These are phyloP conservation scores for Helicostylum pulchrum DNA, from an alignment of 192 early-diverging fungal genomes.

Conservation along the genomic window DNA sequence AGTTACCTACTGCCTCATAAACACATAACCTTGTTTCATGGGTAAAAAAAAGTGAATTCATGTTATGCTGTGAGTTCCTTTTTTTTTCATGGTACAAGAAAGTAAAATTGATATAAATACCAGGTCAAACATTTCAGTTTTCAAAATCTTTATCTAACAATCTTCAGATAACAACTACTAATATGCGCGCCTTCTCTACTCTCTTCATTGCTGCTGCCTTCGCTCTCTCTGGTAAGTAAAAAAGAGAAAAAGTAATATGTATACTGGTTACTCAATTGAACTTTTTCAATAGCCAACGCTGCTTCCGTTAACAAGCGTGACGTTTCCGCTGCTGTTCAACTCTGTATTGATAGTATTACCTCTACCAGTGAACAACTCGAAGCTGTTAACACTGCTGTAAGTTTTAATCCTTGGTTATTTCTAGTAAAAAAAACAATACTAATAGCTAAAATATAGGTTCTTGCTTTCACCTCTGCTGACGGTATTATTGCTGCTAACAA, in stretches of 20 bases:
- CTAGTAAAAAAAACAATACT: not conserved
- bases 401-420: not conserved
- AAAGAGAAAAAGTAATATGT: not conserved
- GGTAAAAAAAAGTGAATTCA: no score
- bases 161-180: not conserved
- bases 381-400: not conserved
- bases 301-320: constrained; percentile 10
- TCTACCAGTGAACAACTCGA: not conserved
- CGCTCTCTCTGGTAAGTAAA: constrained; percentile 4
- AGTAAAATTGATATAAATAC: no score
- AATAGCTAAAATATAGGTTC: constrained; percentile 9
- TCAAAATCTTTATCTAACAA: no score
- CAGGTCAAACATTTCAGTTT: no score
- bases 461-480: not conserved
- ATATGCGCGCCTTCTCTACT: constrained; percentile 7
- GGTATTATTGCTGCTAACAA: constrained; percentile 4
- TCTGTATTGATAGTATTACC: not conserved
- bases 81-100: no score
- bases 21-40: no score
- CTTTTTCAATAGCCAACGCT: constrained; percentile 2
- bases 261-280: not conserved
- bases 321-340: not conserved
- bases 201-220: not conserved
- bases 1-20: no score
- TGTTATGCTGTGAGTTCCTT: no score